phyloP scores from a whole-genome alignment of 176 grass and related monocot genomes.

The Thalia dealbata region DNA sequence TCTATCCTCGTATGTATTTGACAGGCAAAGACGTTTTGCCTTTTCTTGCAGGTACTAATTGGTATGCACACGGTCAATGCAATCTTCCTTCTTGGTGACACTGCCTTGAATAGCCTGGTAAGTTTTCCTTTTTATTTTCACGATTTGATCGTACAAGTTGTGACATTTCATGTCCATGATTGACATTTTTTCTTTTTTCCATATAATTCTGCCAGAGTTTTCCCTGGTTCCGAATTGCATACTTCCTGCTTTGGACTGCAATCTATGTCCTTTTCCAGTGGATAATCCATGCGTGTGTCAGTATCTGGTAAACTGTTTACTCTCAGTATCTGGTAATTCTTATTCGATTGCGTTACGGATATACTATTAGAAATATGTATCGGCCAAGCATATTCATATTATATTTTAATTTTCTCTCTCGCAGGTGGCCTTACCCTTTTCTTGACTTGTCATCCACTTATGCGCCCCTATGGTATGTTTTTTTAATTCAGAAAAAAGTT shows the following conservation, averaged over 20 bases:
- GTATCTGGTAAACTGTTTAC: conserved; percentile 58
- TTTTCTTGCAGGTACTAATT: conserved; percentile 42
- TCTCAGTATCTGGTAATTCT: conserved; percentile 59
- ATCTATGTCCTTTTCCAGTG: conserved; percentile 65
- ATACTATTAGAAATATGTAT: no score
- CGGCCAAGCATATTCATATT: no score
- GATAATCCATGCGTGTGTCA: conserved; percentile 49
- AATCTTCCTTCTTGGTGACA: conserved; percentile 66
- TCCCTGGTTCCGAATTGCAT: conserved; percentile 75
- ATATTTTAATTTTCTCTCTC: conserved; percentile 1
- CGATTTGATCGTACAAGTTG: background rate
- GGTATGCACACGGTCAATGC: conserved; percentile 77
- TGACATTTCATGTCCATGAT: background rate
- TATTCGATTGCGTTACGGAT: background rate
- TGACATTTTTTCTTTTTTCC: background rate
- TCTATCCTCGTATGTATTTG: background rate
- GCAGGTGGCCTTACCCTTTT: conserved; percentile 99
- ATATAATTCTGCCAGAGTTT: conserved; percentile 33
- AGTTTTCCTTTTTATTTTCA: conserved; percentile 12
- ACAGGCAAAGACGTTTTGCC: background rate
- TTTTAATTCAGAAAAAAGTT: conserved; percentile 3
- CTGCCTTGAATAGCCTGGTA: conserved; percentile 73
- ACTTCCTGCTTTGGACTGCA: conserved; percentile 72
- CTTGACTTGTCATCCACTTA: conserved; percentile 49
- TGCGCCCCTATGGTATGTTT: conserved; percentile 63